Evolutionary conservation across 2,329 filamentous ascomycete species (phyloP), one percentile per base, ranked within the genome.

Genomic region (Hymenoscyphus albidus): DNA sequence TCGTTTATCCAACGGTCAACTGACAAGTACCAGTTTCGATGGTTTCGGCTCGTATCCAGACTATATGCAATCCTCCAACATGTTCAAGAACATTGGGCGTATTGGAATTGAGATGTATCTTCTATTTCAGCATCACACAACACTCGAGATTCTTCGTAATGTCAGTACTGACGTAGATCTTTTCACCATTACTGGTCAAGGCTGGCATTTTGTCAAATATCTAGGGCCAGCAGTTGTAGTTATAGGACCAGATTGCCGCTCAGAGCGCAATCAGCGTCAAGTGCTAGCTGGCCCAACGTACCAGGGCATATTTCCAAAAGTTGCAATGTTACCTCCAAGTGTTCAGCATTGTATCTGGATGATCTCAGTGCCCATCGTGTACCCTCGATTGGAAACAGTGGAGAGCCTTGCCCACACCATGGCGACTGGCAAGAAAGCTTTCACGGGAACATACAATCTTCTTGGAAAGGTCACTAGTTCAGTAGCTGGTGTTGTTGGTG

Each of bases 161-260:
- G 89, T 96, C 64, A 90, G 85, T 73, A 91, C 91, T 58, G 95
- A 99, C 74, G 84, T 88, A 58, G 95, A 99, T 72, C 85, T 99
- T 5, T 99, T 99, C 78, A 98, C 94, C 1, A 89, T 99, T 63
- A 98, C 95, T 0, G 94, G 95, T n/a, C 90, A 90, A 22, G 95
- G 95, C 7, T 99, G 95, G 95, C 95, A 99, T 77, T 99, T 98
- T 77, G 87, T 99, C 78, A 99, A 99, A 78, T 97, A 91, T 72
- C 85, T 99, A 5, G 95, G 95, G 0, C 95, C 95, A 0, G 91
- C 91, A 4, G 88, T 99, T 13, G 93, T 92, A 0, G 89, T 96
- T 0, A 89, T 97, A 60, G 95, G 94, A 0, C 89, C 92, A 1
- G 95, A 99, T 76, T 94, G 93, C 70, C 88, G 95, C 61, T 97